These are phyloP conservation scores for Plenodomus biglobosus DNA, from an alignment of 2,329 filamentous ascomycete genomes.

Conservation along the genomic window DNA sequence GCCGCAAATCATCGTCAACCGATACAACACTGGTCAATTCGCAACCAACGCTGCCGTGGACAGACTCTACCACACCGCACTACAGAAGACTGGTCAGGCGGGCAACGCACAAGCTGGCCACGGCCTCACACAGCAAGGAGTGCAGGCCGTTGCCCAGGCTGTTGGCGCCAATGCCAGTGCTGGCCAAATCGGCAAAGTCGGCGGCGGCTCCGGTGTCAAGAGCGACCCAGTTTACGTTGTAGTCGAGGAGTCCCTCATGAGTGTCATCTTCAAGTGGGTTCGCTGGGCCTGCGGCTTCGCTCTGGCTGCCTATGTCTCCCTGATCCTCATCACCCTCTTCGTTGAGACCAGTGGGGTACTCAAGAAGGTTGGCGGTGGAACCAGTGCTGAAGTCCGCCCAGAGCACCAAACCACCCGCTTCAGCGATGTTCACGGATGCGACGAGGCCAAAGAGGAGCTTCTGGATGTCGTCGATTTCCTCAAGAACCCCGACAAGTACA, in stretches of 20 bases:
- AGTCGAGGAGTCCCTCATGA: slow-evolving; percentile 83
- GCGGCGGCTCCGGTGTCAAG: slow-evolving; percentile 69
- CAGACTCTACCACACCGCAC: slow-evolving; percentile 73
- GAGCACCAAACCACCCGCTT: slow-evolving; percentile 92
- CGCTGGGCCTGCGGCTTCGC: slow-evolving; percentile 81
- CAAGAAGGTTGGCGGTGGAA: slow-evolving; percentile 72
- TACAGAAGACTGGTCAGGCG: slow-evolving; percentile 61
- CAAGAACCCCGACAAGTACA: slow-evolving; percentile 90
- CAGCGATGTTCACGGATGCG: slow-evolving; percentile 91
- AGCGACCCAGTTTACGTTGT: slow-evolving; percentile 91
- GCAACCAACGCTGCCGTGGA: slow-evolving; percentile 79
- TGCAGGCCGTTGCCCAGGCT: slow-evolving; percentile 80
- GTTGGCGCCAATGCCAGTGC: slow-evolving; percentile 72
- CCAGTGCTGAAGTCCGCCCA: slow-evolving; percentile 83
- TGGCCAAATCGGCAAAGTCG: slow-evolving; percentile 62
- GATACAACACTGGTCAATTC: slow-evolving; percentile 84
- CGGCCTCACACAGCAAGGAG: slow-evolving; percentile 59
- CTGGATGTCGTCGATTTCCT: slow-evolving; percentile 97
- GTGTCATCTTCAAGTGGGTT: slow-evolving; percentile 83
- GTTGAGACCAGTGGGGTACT: slow-evolving; percentile 79
- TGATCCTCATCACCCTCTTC: slow-evolving; percentile 77
- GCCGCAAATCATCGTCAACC: slow-evolving; percentile 87
- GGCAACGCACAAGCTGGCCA: slow-evolving; percentile 30
- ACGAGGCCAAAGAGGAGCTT: slow-evolving; percentile 97
- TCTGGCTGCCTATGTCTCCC: slow-evolving; percentile 74